Percentiles rank a stretch among this genome's conserved stretches.
Evolutionary conservation across 1,284 basidiomycete species (phyloP).

Genomic region (Takashimella koratensis): DNA sequence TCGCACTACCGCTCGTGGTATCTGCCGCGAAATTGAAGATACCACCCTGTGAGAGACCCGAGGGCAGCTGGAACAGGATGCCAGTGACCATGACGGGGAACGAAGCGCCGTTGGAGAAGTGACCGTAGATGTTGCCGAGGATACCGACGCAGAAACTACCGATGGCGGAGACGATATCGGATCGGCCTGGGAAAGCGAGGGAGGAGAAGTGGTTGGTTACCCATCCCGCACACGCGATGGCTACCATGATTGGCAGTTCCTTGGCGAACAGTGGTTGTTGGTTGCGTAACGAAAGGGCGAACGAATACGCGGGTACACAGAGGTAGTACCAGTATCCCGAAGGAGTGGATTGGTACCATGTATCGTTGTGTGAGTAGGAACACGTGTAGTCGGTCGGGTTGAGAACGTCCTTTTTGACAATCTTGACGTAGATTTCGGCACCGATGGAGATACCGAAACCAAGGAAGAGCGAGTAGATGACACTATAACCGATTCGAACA

Average conservation of each 20-base stretch:
- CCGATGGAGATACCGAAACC: conserved; percentile 81
- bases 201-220: conserved; percentile 67
- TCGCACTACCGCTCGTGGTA: conserved; percentile 7
- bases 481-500: conserved; percentile 75
- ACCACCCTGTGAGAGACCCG: conserved; percentile 77
- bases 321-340: conserved; percentile 59
- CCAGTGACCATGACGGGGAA: conserved; percentile 57
- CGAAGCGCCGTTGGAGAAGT: conserved; percentile 43
- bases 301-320: conserved; percentile 71
- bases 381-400: conserved; percentile 63
- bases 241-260: conserved; percentile 64
- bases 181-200: conserved; percentile 63
- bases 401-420: conserved; percentile 53
- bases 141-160: conserved; percentile 79
- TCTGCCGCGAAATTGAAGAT: conserved; percentile 58
- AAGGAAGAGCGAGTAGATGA: conserved; percentile 60
- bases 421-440: conserved; percentile 61
- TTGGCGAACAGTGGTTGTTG: conserved; percentile 68
- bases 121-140: conserved; percentile 75
- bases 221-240: conserved; percentile 73
- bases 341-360: conserved; percentile 50
- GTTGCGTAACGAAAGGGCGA: conserved; percentile 70
- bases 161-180: conserved; percentile 68
- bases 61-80: conserved; percentile 82
- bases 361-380: conserved; percentile 54